phyloP scores from a whole-genome alignment of 2,329 filamentous ascomycete species.

The Sphaerulina populicola region DNA sequence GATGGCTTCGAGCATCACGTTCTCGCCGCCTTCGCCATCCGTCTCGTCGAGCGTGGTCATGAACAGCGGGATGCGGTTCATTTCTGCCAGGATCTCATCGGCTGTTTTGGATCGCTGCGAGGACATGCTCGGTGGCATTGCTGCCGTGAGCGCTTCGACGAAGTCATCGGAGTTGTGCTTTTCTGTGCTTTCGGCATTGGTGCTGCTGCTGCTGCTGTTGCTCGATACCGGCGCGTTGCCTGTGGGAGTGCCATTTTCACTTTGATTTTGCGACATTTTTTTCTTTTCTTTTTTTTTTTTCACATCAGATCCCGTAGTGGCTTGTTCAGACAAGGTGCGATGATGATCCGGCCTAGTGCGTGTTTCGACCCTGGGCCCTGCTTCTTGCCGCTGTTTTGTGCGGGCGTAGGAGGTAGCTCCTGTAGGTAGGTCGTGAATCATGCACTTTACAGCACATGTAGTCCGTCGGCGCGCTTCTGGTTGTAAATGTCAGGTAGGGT shows the following conservation, averaged over 20 bases:
- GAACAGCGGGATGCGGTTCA: conserved; percentile 75
- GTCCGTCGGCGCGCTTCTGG: not conserved
- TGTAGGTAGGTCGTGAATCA: conserved; percentile 9
- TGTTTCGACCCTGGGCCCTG: conserved; percentile 9
- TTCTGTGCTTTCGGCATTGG: not conserved
- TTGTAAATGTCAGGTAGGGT: too few relatives aligned
- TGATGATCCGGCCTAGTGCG: not conserved
- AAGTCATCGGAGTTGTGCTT: conserved; percentile 16
- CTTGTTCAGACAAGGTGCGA: not conserved
- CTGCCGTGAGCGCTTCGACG: conserved; percentile 29
- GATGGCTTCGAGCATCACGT: conserved; percentile 75
- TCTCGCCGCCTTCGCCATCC: conserved; percentile 54
- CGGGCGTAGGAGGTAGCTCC: conserved; percentile 4
- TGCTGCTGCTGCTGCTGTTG: conserved; percentile 1
- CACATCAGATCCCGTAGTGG: conserved; percentile 4
- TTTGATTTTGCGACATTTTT: conserved; percentile 12
- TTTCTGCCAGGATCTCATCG: conserved; percentile 54
- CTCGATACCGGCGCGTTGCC: not conserved
- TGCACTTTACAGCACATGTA: not conserved
- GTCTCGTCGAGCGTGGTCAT: conserved; percentile 78
- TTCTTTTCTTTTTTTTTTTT: too few relatives aligned
- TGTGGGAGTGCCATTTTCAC: not conserved
- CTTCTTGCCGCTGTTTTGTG: conserved; percentile 6
- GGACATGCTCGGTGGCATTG: conserved; percentile 52
- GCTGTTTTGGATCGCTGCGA: conserved; percentile 48